phyloP scores from a whole-genome alignment of 805 yeast species.

The Saccharomycopsis fodiens region DNA sequence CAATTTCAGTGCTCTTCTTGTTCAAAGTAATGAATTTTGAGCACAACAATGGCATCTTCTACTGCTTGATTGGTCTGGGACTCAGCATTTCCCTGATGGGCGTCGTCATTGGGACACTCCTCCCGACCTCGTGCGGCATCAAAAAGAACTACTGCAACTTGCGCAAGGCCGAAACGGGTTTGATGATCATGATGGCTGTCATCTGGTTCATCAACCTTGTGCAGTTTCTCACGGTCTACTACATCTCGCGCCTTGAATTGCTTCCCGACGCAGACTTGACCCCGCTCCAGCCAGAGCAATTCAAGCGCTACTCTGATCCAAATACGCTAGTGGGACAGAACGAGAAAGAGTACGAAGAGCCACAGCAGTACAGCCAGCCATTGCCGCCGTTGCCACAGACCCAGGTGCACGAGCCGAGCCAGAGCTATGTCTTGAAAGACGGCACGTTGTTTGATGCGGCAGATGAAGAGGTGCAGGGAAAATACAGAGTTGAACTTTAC shows the following conservation, averaged over 20 bases:
- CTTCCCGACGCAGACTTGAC: neutral
- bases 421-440: neutral
- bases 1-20: slow-evolving; percentile 31
- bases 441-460: neutral
- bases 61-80: slow-evolving; percentile 30
- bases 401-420: neutral
- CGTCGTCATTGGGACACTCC: slow-evolving; percentile 18
- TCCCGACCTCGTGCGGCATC: slow-evolving; percentile 15
- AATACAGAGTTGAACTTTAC: neutral
- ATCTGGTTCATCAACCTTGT: slow-evolving; percentile 33
- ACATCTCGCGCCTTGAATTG: slow-evolving; percentile 29
- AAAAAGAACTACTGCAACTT: slow-evolving; percentile 25
- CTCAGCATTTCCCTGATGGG: slow-evolving; percentile 32
- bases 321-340: neutral
- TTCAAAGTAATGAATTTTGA: slow-evolving; percentile 33
- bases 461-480: neutral
- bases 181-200: slow-evolving; percentile 32
- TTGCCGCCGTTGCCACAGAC: neutral
- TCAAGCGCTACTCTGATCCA: neutral
- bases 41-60: slow-evolving; percentile 34
- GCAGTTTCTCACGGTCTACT: slow-evolving; percentile 33
- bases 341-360: neutral
- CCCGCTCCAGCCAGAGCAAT: no score
- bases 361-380: neutral
- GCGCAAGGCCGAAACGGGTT: slow-evolving; percentile 32